Evolutionary conservation across 306 rosid species (phyloP), one percentile per base, ranked within the genome.

Genomic region (Vachellia pachyceras): DNA sequence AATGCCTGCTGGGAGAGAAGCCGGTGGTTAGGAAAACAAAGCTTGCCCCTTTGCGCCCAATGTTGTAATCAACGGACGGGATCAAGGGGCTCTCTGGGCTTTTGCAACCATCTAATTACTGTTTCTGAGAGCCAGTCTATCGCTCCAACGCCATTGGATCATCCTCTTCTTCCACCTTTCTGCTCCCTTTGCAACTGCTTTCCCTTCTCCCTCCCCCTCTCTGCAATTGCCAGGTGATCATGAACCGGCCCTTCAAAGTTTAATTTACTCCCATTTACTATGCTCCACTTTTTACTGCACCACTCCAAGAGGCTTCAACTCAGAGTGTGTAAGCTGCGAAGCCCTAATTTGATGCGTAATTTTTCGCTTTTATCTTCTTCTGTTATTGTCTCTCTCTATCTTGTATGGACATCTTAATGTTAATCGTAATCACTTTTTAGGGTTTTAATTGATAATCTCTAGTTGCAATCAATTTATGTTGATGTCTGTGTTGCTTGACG

Each of bases 61-160:
- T 69, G 82, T 64, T 72, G 86, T 67, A 78, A 85, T 77, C 87
- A 77, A 76, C 90, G 90, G 66, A 89, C 80, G 72, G 80, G 42
- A 37, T 72, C 75, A 77, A 79, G 74, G 75, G 35, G 36, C n/a
- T 41, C n/a, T 41, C 41, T 68, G 35, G 73, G 36, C 17, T 68
- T 68, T 68, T 40, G 49, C 49, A 15, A 13, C 44, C 52, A n/a
- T 41, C 84, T 72, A 57, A 71, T 72, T 29, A 37, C 84, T 61
- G 83, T 63, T 76, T 63, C 73, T 78, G 81, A 82, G 77, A 22
- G 83, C 49, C n/a, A 36, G 66, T 6, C 67, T 46, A 50, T 46
- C 52, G 0, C 67, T 54, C 29, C 5, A 44, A 45, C 68, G 68
- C 78, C 78, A 73, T 54, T 52, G 36, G 44, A 35, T 55, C 52